These are phyloP conservation scores for Verruconis gallopava DNA, from an alignment of 2,329 filamentous ascomycete species.

Conservation along the genomic window DNA sequence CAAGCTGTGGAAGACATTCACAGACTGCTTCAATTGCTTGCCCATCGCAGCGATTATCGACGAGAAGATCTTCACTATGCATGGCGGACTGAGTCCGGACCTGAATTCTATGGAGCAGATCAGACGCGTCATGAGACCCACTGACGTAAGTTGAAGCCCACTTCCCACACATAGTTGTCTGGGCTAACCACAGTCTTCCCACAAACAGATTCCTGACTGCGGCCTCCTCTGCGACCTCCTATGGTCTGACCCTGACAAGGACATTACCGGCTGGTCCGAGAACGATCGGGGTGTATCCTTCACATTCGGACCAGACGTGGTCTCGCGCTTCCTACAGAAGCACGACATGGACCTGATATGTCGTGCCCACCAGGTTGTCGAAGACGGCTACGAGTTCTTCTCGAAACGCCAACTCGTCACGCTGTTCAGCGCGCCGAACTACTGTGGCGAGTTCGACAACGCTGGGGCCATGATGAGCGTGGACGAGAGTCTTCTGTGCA, in stretches of 20 bases:
- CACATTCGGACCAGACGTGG: slow-evolving; percentile 94
- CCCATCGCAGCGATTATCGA: slow-evolving; percentile 98
- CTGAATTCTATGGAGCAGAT: slow-evolving; percentile 99
- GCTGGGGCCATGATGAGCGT: slow-evolving; percentile 99
- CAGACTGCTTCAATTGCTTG: slow-evolving; percentile 98
- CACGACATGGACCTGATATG: slow-evolving; percentile 99
- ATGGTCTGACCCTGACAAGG: slow-evolving; percentile 98
- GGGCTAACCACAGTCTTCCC: no score
- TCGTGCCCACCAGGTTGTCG: slow-evolving; percentile 94
- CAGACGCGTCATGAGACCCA: slow-evolving; percentile 94
- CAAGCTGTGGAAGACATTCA: slow-evolving; percentile 99
- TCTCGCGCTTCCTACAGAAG: slow-evolving; percentile 94
- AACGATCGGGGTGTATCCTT: slow-evolving; percentile 98
- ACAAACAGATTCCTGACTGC: slow-evolving; percentile 86
- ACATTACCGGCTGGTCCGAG: slow-evolving; percentile 98
- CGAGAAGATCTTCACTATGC: slow-evolving; percentile 99
- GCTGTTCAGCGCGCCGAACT: slow-evolving; percentile 95
- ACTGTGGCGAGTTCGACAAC: slow-evolving; percentile 99
- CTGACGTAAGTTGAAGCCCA: slow-evolving; percentile 79
- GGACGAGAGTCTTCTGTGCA: slow-evolving; percentile 94
- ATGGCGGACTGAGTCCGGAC: slow-evolving; percentile 91
- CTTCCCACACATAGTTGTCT: slow-evolving; percentile 13
- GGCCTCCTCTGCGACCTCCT: slow-evolving; percentile 93
- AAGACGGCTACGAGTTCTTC: slow-evolving; percentile 99
- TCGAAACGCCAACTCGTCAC: slow-evolving; percentile 96